Conservation (phyloP, 441 rosid species). For the Bocquillonia castaneifolia region DNA sequence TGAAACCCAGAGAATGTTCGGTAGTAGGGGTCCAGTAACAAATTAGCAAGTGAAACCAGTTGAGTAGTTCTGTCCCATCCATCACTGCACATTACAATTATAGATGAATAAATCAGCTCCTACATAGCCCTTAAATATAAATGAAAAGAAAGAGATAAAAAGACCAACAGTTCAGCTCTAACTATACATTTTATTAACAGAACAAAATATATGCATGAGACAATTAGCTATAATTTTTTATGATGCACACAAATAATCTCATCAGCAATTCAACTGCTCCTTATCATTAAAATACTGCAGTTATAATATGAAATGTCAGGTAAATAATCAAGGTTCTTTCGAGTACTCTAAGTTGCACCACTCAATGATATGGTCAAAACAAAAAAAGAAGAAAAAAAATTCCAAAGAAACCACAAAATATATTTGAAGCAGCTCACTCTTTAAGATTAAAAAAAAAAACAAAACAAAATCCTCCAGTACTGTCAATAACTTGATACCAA, state of each 20-base stretch:
- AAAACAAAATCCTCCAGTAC: too few species aligned
- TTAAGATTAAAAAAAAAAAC: too few species aligned
- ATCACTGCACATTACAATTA: slow-evolving; percentile 54
- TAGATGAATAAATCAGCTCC: slow-evolving; percentile 5
- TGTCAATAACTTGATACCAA: too few species aligned
- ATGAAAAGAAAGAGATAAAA: background rate
- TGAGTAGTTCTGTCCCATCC: slow-evolving; percentile 99
- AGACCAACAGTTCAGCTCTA: background rate
- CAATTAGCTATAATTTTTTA: background rate
- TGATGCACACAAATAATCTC: too few species aligned
- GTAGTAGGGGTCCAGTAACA: slow-evolving; percentile 95
- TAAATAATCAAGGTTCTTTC: background rate
- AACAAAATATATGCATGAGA: background rate
- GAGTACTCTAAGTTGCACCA: background rate
- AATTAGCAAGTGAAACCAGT: slow-evolving; percentile 86
- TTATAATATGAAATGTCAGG: too few species aligned
- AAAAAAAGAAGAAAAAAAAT: too few species aligned
- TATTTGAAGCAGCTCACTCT: too few species aligned
- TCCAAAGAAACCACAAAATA: too few species aligned
- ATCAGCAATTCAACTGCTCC: too few species aligned
- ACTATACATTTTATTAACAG: background rate
- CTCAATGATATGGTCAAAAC: too few species aligned
- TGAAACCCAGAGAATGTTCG: slow-evolving; percentile 95
- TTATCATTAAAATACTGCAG: too few species aligned
- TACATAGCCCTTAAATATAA: background rate